Conservation (phyloP, 1,284 basidiomycete genomes). For the Fomitopsis schrenkii region DNA sequence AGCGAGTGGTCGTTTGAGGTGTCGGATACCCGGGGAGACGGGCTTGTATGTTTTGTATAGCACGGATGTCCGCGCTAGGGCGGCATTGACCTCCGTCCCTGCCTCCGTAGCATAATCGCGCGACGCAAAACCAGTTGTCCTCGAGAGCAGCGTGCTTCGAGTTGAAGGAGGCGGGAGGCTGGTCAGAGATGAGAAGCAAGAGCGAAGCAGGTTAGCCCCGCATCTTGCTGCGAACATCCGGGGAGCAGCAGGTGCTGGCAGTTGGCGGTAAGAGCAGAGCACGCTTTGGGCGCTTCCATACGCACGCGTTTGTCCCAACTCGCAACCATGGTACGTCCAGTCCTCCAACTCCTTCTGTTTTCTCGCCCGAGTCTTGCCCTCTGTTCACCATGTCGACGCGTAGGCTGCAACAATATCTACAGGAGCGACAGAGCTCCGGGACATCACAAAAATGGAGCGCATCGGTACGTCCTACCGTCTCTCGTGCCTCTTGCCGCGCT, state of each 20-base stretch:
- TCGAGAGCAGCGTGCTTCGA: conserved; percentile 8
- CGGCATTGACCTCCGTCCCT: conserved; percentile 29
- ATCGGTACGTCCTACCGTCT: conserved; percentile 57
- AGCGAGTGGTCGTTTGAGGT: conserved; percentile 79
- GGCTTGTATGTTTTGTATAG: conserved; percentile 91
- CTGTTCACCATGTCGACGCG: neutral
- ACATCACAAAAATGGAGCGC: conserved; percentile 95
- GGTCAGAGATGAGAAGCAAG: conserved; percentile 21
- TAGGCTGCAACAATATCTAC: conserved; percentile 70
- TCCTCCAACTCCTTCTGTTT: neutral
- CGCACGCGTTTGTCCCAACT: conserved; percentile 29
- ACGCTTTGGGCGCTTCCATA: conserved; percentile 29
- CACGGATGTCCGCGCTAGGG: conserved; percentile 39
- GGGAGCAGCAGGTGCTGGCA: neutral
- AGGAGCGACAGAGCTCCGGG: conserved; percentile 74
- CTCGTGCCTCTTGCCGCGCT: neutral
- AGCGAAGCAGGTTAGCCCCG: conserved; percentile 26
- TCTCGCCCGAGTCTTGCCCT: neutral
- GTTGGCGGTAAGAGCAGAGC: conserved; percentile 4
- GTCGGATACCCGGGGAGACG: conserved; percentile 82
- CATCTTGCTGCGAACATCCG: conserved; percentile 29
- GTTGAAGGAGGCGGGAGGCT: conserved; percentile 15
- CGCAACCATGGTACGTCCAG: conserved; percentile 26
- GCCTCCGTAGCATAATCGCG: conserved; percentile 32
- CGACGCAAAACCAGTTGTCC: conserved; percentile 9